phyloP scores from a whole-genome alignment of 2,329 filamentous ascomycete species.

The Arthrobotrys pseudoclavata region DNA sequence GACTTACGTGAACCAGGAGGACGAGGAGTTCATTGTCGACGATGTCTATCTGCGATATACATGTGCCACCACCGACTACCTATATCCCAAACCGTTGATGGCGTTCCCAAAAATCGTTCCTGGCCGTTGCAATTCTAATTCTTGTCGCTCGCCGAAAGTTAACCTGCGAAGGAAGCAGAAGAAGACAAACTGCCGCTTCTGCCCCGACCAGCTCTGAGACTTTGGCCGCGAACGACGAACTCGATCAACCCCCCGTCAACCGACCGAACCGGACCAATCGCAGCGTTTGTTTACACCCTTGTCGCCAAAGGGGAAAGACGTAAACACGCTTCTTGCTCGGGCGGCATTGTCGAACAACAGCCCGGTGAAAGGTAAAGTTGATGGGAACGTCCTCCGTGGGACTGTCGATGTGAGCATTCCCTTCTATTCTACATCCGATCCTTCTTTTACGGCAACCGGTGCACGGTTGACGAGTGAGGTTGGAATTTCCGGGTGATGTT shows the following conservation, averaged over 20 bases:
- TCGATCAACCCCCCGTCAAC: too few species aligned
- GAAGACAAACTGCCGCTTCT: too few species aligned
- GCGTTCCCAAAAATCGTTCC: neutral
- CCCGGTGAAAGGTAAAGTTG: constrained; percentile 3
- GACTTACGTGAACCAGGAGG: constrained; percentile 83
- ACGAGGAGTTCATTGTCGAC: constrained; percentile 75
- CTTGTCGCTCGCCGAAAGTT: neutral
- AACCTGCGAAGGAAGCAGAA: neutral
- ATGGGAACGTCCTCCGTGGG: neutral
- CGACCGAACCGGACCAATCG: constrained; percentile 31
- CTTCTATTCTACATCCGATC: neutral
- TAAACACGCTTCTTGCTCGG: constrained; percentile 41
- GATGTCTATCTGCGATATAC: too few species aligned
- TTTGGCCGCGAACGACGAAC: too few species aligned
- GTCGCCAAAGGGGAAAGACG: constrained; percentile 43
- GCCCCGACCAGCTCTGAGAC: too few species aligned
- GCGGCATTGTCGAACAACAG: constrained; percentile 40
- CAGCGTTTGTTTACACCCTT: constrained; percentile 50
- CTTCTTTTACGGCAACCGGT: too few species aligned
- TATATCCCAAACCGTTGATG: too few species aligned
- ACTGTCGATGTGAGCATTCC: constrained; percentile 22
- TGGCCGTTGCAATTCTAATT: neutral
- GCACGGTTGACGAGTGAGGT: too few species aligned
- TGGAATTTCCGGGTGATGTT: neutral
- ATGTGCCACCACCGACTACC: too few species aligned